Conservation (phyloP, 352 stramenopile species). For the Phytophthora hybrid region DNA sequence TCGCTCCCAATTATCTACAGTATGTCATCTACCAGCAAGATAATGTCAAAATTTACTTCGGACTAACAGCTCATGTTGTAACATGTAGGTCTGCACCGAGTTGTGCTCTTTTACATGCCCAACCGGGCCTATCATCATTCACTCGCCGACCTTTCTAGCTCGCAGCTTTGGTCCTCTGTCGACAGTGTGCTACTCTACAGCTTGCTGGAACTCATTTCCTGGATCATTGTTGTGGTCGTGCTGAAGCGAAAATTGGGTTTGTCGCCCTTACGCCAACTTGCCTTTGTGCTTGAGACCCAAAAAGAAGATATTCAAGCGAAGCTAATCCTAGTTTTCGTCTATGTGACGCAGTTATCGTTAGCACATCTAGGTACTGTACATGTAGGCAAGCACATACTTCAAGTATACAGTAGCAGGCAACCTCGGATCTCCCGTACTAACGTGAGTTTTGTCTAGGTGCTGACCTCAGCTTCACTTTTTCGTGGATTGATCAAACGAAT, state of each 20-base stretch:
- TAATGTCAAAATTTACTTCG: neutral
- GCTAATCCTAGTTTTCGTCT: conserved; percentile 25
- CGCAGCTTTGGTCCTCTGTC: neutral
- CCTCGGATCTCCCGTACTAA: neutral
- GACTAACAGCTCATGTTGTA: neutral
- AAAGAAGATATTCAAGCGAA: conserved; percentile 28
- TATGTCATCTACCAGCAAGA: too few species aligned
- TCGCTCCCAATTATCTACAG: neutral
- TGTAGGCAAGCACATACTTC: neutral
- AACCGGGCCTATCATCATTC: conserved; percentile 26
- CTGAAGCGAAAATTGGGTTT: conserved; percentile 19
- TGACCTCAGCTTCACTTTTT: neutral
- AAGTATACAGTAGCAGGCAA: too few species aligned
- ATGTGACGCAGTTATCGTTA: conserved; percentile 36
- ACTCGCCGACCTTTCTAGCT: conserved; percentile 3
- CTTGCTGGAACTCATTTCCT: conserved; percentile 18
- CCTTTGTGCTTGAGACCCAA: conserved; percentile 42
- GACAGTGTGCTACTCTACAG: conserved; percentile 25
- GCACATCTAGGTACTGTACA: conserved; percentile 9
- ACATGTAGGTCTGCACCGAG: conserved; percentile 2
- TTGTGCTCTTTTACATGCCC: conserved; percentile 16
- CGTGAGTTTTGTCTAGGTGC: neutral
- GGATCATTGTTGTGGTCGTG: conserved; percentile 4
- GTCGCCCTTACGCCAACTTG: conserved; percentile 31
- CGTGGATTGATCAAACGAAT: neutral